Conservation (phyloP, 768 basidiomycete species). For the Psilocybe cyanescens region DNA sequence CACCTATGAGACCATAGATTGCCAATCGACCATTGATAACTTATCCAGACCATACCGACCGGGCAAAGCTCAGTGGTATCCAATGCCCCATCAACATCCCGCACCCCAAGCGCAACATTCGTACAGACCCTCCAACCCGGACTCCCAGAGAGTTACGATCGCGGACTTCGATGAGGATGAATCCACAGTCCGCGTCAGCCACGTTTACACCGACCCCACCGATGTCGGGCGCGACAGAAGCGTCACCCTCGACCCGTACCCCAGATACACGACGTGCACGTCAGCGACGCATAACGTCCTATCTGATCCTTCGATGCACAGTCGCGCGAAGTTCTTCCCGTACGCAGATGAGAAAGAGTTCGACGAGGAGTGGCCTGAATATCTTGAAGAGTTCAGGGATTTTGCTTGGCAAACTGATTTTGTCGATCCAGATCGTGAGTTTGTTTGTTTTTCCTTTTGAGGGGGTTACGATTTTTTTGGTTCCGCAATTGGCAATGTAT, state of each 20-base stretch:
- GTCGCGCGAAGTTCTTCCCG: slow-evolving; percentile 38
- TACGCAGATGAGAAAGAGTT: slow-evolving; percentile 53
- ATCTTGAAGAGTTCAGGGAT: slow-evolving; percentile 28
- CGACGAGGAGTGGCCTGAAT: slow-evolving; percentile 18
- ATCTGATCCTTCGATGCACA: neutral
- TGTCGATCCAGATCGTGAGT: slow-evolving; percentile 55
- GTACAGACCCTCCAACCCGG: neutral
- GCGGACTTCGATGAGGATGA: neutral
- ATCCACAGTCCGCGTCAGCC: neutral
- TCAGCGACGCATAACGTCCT: slow-evolving; percentile 38
- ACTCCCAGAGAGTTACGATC: neutral
- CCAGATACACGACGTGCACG: slow-evolving; percentile 51
- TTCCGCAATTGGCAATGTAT: neutral
- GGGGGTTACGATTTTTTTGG: neutral
- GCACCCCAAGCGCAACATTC: neutral
- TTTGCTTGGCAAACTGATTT: slow-evolving; percentile 42
- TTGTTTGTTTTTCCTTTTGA: neutral
- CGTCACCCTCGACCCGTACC: slow-evolving; percentile 15
- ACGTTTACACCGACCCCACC: neutral
- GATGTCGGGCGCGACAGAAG: neutral
- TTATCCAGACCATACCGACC: slow-evolving; percentile 1
- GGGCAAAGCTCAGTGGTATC: neutral
- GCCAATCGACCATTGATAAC: slow-evolving; percentile 13
- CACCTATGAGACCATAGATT: slow-evolving; percentile 41
- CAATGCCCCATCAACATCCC: neutral